Base-by-base conservation (phyloP, 2,329 filamentous ascomycete species). In the Pseudopyricularia javanii region DNA sequence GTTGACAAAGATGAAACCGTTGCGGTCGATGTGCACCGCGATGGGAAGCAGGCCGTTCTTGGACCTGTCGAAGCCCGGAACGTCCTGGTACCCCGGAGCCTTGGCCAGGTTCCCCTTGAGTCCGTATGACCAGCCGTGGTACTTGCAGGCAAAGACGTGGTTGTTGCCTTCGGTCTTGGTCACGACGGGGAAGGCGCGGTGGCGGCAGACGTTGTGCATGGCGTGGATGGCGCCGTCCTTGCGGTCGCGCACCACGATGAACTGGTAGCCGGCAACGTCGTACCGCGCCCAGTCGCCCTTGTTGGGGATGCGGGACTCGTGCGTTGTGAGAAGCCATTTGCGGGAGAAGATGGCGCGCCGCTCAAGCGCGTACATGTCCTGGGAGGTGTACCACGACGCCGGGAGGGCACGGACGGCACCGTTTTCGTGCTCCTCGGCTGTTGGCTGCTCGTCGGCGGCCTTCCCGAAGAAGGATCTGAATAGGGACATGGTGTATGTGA, bases 61-160 rank as follows among this genome's bases (percentile, higher is more conserved):
- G 11, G 68, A 65, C 63, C 73, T 78, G 57, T 80, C 74, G 58
- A 83, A 83, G 8, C 74, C 76, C 2, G 70, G 66, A 1, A 82
- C 64, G 20, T 74, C 71, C 40, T 80, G 71, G 59, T 80, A 83
- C 2, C 75, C 72, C 0, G 79, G 79, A 2, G 80, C 79, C 61
- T 82, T 83, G 26, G 79, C 74, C 3, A 83, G 68, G 49, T 75
- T 74, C 14, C 79, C 80, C 28, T 68, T 71, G 2, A 79, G 67
- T 47, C 78, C 75, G 56, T 82, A 83, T 2, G 76, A 79, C 79
- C 80, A 83, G 43, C 78, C 79, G 59, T 83, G 79, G 59, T 83
- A 83, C 54, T 75, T 74, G 68, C 80, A 83, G 0, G 74, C 69
- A 35, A 83, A 70, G 34, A 82, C 72, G 57, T 66, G 70, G 49